A percentile compares a stretch with the other conserved stretches of the same genome.
phyloP scores from a whole-genome alignment of 768 basidiomycete genomes.

The Phlebiopsis gigantea region DNA sequence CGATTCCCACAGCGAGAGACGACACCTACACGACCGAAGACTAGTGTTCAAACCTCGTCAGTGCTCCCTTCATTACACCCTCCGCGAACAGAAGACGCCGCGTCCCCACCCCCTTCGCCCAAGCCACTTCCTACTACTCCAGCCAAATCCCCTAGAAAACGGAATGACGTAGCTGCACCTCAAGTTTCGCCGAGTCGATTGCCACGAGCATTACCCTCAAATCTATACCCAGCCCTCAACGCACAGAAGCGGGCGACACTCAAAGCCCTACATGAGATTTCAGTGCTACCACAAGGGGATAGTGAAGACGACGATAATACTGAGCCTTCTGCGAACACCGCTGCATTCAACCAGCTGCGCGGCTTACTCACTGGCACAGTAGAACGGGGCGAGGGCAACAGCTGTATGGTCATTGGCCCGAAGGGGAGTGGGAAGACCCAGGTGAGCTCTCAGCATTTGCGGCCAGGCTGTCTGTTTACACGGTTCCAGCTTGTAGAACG shows the following conservation, averaged over 20 bases:
- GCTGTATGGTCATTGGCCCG: conserved; percentile 83
- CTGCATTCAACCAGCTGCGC: conserved; percentile 51
- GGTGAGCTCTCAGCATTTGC: conserved; percentile 37
- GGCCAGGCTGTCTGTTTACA: neutral
- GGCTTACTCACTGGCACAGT: conserved; percentile 71
- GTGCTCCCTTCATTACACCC: neutral
- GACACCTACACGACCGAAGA: neutral
- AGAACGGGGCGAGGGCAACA: conserved; percentile 84
- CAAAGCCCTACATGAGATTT: conserved; percentile 33
- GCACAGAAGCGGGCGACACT: conserved; percentile 58
- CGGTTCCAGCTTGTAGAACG: conserved; percentile 51
- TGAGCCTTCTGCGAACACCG: conserved; percentile 39
- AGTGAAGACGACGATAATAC: conserved; percentile 28
- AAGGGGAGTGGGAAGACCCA: conserved; percentile 82
- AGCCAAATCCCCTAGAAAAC: conserved; percentile 5
- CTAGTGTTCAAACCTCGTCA: neutral
- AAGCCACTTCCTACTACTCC: conserved; percentile 2
- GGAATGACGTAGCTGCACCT: neutral
- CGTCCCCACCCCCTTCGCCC: neutral
- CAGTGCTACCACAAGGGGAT: conserved; percentile 18
- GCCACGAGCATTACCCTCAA: conserved; percentile 29
- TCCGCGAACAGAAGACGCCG: neutral
- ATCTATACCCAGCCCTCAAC: conserved; percentile 41
- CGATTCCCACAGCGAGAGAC: neutral
- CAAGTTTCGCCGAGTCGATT: conserved; percentile 3